These are phyloP conservation scores for Ceratobasidium sp. DNA, from an alignment of 1,284 basidiomycete genomes.

Conservation along the genomic window DNA sequence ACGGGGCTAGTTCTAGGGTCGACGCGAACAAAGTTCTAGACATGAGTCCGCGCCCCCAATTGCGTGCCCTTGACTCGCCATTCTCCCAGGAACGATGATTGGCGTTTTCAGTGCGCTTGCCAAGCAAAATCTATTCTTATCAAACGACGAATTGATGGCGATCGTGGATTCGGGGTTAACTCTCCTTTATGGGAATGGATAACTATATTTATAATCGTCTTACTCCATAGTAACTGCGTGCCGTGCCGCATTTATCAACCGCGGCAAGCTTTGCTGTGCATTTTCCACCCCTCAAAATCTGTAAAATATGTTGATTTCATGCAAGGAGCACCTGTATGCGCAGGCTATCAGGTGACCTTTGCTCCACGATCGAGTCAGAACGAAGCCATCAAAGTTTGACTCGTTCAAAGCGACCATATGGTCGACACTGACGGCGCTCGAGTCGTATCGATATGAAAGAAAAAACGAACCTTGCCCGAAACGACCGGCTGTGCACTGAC, in stretches of 20 bases:
- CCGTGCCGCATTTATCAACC: slow-evolving; percentile 14
- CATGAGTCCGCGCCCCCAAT: neutral
- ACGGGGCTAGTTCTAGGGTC: slow-evolving; percentile 16
- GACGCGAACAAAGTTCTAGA: neutral
- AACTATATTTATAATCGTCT: neutral
- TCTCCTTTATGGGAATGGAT: neutral
- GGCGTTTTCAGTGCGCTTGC: too few species aligned
- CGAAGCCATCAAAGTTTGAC: slow-evolving; percentile 28
- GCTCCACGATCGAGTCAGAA: slow-evolving; percentile 30
- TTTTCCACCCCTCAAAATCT: neutral
- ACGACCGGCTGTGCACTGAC: neutral
- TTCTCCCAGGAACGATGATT: neutral
- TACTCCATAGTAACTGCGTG: slow-evolving; percentile 7
- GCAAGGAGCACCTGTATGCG: too few species aligned
- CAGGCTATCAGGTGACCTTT: slow-evolving; percentile 2
- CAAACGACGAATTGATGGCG: neutral
- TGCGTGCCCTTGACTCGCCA: neutral
- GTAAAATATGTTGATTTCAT: neutral
- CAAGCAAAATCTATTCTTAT: slow-evolving; percentile 34
- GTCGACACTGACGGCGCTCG: neutral
- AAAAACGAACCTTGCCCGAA: slow-evolving; percentile 5
- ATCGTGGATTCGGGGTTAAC: too few species aligned
- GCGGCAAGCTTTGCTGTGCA: neutral
- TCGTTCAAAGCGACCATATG: slow-evolving; percentile 23
- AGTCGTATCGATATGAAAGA: neutral